phyloP scores from a whole-genome alignment of 345 rosid species.

The Citrus cavaleriei region DNA sequence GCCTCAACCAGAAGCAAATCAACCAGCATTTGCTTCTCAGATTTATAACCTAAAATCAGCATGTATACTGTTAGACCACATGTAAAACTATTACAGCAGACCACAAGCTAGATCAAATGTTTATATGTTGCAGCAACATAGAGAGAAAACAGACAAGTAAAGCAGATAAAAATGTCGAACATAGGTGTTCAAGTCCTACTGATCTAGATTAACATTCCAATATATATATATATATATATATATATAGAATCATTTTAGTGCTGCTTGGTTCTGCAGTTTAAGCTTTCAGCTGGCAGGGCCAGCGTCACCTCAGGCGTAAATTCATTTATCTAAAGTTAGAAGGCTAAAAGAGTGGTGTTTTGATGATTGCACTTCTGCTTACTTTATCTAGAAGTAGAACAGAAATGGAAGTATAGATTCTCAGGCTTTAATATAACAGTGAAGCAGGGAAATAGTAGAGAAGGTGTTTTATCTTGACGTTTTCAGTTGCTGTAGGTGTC shows the following conservation, averaged over 20 bases:
- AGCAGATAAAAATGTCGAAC: neutral
- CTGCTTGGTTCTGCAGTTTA: neutral
- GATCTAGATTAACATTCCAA: neutral
- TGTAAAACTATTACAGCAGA: neutral
- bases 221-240: too few relatives aligned
- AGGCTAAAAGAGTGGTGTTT: neutral
- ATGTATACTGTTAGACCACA: neutral
- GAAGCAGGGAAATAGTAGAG: neutral
- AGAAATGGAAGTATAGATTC: neutral
- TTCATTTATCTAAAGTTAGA: neutral
- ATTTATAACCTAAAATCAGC: neutral
- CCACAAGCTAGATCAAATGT: neutral
- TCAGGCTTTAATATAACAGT: neutral
- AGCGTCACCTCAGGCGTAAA: neutral
- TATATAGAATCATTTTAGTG: neutral
- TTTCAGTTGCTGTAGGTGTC: neutral
- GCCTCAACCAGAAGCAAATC: neutral
- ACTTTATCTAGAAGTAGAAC: neutral
- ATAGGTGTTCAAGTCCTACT: neutral
- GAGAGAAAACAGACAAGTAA: neutral
- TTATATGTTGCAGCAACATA: neutral
- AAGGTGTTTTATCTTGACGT: neutral
- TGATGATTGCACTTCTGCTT: neutral
- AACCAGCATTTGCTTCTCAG: neutral
- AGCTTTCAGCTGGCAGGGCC: neutral